Conservation (phyloP, 768 basidiomycete genomes). For the Psilocybe tampanensis region DNA sequence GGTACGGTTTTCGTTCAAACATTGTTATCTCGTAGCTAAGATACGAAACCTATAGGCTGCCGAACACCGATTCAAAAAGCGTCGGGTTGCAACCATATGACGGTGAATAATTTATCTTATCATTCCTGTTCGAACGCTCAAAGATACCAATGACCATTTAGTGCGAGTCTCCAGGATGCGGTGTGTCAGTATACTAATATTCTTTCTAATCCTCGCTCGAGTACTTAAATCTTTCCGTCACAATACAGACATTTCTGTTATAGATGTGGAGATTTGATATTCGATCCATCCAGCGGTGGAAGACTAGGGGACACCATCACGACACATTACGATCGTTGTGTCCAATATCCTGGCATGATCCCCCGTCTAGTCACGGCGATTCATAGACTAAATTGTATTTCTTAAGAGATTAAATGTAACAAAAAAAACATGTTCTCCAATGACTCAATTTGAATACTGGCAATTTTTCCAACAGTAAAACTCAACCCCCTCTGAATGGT, state of each 20-base stretch:
- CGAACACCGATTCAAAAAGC: constrained; percentile 50
- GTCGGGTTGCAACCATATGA: constrained; percentile 62
- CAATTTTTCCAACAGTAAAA: too few species aligned
- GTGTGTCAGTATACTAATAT: constrained; percentile 32
- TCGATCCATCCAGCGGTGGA: constrained; percentile 20
- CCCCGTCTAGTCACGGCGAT: background rate
- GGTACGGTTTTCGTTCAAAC: constrained; percentile 30
- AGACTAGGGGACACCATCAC: constrained; percentile 7
- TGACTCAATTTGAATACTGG: too few species aligned
- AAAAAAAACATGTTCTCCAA: too few species aligned
- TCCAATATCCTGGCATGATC: constrained; percentile 7
- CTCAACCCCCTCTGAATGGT: too few species aligned
- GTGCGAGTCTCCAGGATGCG: constrained; percentile 59
- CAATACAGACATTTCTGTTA: constrained; percentile 53
- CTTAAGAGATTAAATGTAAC: background rate
- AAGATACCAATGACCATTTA: constrained; percentile 16
- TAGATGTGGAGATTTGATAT: constrained; percentile 47
- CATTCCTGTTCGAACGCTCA: background rate
- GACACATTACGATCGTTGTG: constrained; percentile 14
- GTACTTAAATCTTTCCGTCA: background rate
- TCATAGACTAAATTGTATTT: background rate
- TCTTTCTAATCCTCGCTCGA: background rate
- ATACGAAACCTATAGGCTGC: constrained; percentile 34
- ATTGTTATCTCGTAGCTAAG: background rate
- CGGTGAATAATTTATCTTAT: constrained; percentile 34